Base-by-base conservation (phyloP, 2,329 filamentous ascomycete genomes). In the Dactylonectria estremocensis region DNA sequence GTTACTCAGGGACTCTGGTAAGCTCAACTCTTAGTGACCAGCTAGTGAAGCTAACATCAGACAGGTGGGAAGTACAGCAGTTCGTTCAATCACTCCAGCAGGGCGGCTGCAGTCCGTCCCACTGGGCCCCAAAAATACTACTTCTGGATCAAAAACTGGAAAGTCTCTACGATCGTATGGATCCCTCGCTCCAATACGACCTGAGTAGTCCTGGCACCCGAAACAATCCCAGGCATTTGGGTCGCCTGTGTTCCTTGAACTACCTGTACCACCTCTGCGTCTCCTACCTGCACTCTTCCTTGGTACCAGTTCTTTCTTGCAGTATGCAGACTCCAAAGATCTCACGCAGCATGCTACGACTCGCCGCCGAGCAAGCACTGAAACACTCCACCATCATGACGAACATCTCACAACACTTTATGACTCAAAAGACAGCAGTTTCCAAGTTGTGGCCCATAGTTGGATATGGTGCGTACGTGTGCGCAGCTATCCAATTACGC, bases 231-330 rank as follows among this genome's bases (percentile, higher is more conserved):
- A 31, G 24, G 14, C 7, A 50, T 28, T 24, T 31, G 16, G 24
- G 49, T n/a, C 49, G 49, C 16, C 9, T 33, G 10, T 52, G 31
- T 14, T 52, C 49, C 9, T 18, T 52, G 10, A 52, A 24, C 13
- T 52, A 52, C 49, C 13, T 52, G 16, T 52, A 52, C 49, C 49
- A 52, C 9, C 24, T 52, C 3, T 52, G 49, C 24, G 49, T 52
- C 49, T 11, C 22, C 4, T 33, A 52, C 22, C n/a, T 52, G 24
- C 49, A 52, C 28, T 52, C 49, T 4, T 52, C 49, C 8, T n/a
- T 52, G 14, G 49, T 52, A 18, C 24, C 49, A 8, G 24, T 52
- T 16, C 24, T 52, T 9, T 52, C 49, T 16, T 52, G 49, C 49
- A 52, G 24, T 22, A 11, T 22, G 22, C 24, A 33, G 14, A 52